A percentile compares a stretch with the other conserved stretches of the same genome.
These are phyloP conservation scores for Phytopythium vexans DNA, from an alignment of 352 stramenopile genomes.

Conservation along the genomic window DNA sequence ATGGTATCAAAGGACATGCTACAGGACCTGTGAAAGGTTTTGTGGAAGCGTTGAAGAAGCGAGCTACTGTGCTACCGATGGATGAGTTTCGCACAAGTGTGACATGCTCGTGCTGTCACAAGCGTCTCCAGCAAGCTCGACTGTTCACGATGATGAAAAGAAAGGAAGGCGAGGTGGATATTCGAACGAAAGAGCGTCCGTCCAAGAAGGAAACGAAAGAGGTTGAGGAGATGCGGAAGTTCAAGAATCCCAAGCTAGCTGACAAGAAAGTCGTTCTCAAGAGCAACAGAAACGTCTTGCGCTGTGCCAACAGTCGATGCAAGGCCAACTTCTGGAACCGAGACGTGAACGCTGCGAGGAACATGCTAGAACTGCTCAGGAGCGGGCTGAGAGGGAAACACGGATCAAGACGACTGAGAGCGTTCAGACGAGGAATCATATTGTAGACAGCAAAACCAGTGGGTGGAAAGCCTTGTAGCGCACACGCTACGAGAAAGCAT, in stretches of 20 bases:
- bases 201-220: conserved; percentile 1
- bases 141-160: conserved; percentile 5
- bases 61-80: conserved; percentile 10
- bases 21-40: conserved; percentile 12
- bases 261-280: conserved; percentile 5
- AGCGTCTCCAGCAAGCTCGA: conserved; percentile 7
- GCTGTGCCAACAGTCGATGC: conserved; percentile 11
- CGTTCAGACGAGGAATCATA: not conserved
- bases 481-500: too few species aligned
- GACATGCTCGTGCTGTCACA: conserved; percentile 12
- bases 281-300: conserved; percentile 6
- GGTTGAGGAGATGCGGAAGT: conserved; percentile 4
- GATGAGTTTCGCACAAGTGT: conserved; percentile 12
- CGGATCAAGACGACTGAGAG: not conserved
- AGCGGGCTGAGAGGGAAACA: conserved; percentile 3
- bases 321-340: conserved; percentile 8
- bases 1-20: conserved; percentile 14
- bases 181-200: not conserved
- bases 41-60: conserved; percentile 11
- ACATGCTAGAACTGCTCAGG: conserved; percentile 2
- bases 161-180: conserved; percentile 1
- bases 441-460: conserved; percentile 1
- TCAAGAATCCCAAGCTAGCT: conserved; percentile 2
- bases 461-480: not conserved
- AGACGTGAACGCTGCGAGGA: conserved; percentile 3